Conservation (phyloP, 106 monocot genomes). For the Amphibolis antarctica region DNA sequence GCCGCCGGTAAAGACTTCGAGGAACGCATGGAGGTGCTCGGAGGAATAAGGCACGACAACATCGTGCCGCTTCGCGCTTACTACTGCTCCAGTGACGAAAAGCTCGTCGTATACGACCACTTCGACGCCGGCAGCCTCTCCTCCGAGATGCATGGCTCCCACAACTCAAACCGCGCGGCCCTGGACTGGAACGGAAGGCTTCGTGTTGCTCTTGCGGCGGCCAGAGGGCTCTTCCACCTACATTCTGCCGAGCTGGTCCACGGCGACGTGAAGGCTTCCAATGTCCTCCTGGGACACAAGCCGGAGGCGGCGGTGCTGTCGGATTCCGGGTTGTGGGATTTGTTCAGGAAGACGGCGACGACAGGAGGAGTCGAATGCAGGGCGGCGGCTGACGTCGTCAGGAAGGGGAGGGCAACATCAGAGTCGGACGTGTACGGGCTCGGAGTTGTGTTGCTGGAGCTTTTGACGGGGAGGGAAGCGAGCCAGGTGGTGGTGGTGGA, state of each 20-base stretch:
- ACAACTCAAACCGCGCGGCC: neutral
- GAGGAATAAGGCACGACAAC: constrained; percentile 6
- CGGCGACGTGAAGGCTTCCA: constrained; percentile 16
- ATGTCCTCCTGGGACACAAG: constrained; percentile 8
- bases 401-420: neutral
- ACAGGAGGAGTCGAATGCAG: neutral
- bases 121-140: constrained; percentile 58
- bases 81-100: constrained; percentile 66
- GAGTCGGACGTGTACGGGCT: constrained; percentile 13
- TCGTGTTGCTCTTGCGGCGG: constrained; percentile 7
- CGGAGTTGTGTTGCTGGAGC: constrained; percentile 16
- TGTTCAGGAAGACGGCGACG: neutral
- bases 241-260: constrained; percentile 15
- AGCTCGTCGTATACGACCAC: constrained; percentile 71
- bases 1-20: constrained; percentile 4
- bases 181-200: constrained; percentile 2
- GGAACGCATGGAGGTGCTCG: neutral
- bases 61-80: too few relatives aligned
- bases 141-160: constrained; percentile 12
- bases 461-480: constrained; percentile 3
- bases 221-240: constrained; percentile 9
- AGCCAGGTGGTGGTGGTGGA: neutral
- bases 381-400: constrained; percentile 8
- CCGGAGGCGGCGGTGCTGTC: constrained; percentile 3
- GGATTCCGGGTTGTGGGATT: constrained; percentile 10